These are phyloP conservation scores for Fusarium sp. DNA, from an alignment of 2,329 filamentous ascomycete genomes.

Conservation along the genomic window DNA sequence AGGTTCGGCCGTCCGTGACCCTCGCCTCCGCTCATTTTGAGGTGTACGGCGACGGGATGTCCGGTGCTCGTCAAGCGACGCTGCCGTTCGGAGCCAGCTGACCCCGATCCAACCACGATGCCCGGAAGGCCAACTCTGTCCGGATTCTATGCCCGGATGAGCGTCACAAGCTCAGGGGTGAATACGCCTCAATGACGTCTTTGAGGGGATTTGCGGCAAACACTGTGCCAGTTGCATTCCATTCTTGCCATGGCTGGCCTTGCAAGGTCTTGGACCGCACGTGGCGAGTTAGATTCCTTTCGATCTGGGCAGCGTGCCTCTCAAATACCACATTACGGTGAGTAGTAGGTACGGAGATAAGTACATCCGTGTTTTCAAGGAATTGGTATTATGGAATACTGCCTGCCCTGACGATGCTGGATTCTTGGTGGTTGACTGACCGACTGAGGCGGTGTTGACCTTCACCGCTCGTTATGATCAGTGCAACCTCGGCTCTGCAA, in stretches of 20 bases:
- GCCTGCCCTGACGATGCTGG: neutral
- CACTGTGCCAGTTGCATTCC: slow-evolving; percentile 17
- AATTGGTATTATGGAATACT: neutral
- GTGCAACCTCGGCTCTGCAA: neutral
- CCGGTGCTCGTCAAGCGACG: slow-evolving; percentile 28
- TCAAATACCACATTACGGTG: neutral
- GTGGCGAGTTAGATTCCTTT: slow-evolving; percentile 9
- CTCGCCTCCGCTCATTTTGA: slow-evolving; percentile 19
- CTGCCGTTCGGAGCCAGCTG: slow-evolving; percentile 12
- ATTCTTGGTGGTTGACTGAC: neutral
- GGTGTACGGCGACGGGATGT: slow-evolving; percentile 19
- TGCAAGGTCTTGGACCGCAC: neutral
- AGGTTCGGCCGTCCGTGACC: slow-evolving; percentile 21
- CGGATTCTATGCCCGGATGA: neutral
- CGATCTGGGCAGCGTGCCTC: neutral
- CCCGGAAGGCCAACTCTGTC: neutral
- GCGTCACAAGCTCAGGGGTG: neutral
- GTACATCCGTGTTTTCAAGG: neutral
- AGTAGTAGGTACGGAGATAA: neutral
- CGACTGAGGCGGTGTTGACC: neutral
- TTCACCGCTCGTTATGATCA: neutral
- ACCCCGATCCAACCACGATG: slow-evolving; percentile 21
- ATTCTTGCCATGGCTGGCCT: neutral
- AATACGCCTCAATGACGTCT: slow-evolving; percentile 4
- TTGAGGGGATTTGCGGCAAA: neutral